phyloP scores from a whole-genome alignment of 768 basidiomycete species.

The Tulasnella sp. region DNA sequence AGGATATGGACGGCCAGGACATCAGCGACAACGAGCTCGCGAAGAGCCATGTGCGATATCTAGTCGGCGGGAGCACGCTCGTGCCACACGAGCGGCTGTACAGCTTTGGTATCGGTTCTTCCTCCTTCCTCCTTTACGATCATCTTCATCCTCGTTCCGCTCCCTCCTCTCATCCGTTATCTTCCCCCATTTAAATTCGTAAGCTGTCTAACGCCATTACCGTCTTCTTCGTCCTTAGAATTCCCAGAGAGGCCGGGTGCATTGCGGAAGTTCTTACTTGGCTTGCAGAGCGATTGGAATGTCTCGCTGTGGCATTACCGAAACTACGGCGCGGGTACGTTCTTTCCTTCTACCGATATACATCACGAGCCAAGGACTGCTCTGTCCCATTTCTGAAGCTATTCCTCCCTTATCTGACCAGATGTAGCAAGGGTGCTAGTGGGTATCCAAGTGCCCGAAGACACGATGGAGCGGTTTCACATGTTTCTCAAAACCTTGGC shows the following conservation, averaged over 20 bases:
- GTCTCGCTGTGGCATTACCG: conserved; percentile 96
- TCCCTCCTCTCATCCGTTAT: neutral
- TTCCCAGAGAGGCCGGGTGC: conserved; percentile 94
- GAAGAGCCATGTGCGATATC: conserved; percentile 87
- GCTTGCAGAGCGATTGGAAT: conserved; percentile 79
- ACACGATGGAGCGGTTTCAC: conserved; percentile 55
- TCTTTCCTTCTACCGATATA: neutral
- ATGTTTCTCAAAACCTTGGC: conserved; percentile 66
- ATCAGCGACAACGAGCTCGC: conserved; percentile 93
- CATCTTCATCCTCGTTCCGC: neutral
- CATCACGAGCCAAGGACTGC: neutral
- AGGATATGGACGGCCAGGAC: conserved; percentile 75
- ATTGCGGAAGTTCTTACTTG: conserved; percentile 77
- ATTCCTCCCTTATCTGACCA: conserved; percentile 25
- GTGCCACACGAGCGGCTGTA: conserved; percentile 83
- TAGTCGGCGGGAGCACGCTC: conserved; percentile 74
- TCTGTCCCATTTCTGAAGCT: conserved; percentile 8
- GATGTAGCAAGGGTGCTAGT: conserved; percentile 90
- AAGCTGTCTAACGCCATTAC: no score
- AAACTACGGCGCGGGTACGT: conserved; percentile 89
- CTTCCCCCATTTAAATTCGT: no score
- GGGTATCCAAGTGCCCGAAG: conserved; percentile 79
- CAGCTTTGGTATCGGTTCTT: conserved; percentile 64
- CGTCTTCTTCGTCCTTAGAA: conserved; percentile 43
- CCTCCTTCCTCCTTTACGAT: neutral